phyloP scores from a whole-genome alignment of 768 basidiomycete genomes.

The Podaxis mareebaensis region DNA sequence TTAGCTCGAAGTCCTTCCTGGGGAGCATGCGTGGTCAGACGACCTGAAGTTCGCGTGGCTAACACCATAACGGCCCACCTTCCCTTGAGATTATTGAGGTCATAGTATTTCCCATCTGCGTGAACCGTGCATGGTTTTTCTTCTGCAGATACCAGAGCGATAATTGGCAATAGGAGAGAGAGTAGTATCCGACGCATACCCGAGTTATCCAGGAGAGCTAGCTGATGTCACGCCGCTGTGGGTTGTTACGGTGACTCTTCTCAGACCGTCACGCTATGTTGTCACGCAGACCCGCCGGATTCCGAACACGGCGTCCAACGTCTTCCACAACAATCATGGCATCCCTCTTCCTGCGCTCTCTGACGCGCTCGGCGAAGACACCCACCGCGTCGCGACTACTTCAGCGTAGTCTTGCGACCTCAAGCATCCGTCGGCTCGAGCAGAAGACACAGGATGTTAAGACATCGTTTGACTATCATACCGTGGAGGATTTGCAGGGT shows the following conservation, averaged over 20 bases:
- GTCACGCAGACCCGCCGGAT: constrained; percentile 38
- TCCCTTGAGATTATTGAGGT: constrained; percentile 61
- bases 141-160: constrained; percentile 24
- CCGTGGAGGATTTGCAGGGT: constrained; percentile 84
- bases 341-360: constrained; percentile 63
- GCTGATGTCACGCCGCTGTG: constrained; percentile 17
- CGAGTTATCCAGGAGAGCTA: background rate
- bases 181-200: constrained; percentile 11
- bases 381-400: constrained; percentile 29
- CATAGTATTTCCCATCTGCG: constrained; percentile 60
- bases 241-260: background rate
- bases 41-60: constrained; percentile 14
- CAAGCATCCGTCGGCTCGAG: constrained; percentile 32
- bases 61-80: constrained; percentile 39
- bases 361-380: constrained; percentile 45
- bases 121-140: constrained; percentile 66
- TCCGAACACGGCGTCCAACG: constrained; percentile 31
- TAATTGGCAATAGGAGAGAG: constrained; percentile 14
- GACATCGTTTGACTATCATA: constrained; percentile 62
- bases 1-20: constrained; percentile 67
- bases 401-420: constrained; percentile 39
- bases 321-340: constrained; percentile 52
- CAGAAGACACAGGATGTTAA: constrained; percentile 27
- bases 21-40: constrained; percentile 18
- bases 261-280: background rate